Conservation (phyloP, 441 rosid species). For the Croton setiger region DNA sequence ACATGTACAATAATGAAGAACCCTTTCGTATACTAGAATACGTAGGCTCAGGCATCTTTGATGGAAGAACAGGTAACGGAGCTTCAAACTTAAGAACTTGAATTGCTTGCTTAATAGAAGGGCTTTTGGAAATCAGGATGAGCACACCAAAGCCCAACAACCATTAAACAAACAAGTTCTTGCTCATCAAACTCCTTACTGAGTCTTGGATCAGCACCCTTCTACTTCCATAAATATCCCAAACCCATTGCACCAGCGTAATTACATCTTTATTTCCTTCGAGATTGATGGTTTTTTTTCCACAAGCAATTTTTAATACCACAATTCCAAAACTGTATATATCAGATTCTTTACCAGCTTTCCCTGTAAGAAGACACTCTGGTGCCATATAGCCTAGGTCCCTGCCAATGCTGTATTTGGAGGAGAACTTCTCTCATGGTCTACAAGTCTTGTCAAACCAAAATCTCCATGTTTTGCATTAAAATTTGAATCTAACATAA, state of each 20-base stretch:
- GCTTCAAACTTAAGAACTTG: slow-evolving; percentile 5
- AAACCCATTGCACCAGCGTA: slow-evolving; percentile 36
- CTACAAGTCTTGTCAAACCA: slow-evolving; percentile 32
- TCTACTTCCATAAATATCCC: slow-evolving; percentile 38
- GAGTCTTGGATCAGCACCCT: slow-evolving; percentile 31
- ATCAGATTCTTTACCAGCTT: slow-evolving; percentile 40
- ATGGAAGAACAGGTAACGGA: not conserved
- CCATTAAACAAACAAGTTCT: not conserved
- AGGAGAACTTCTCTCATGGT: slow-evolving; percentile 23
- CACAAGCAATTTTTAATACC: slow-evolving; percentile 31
- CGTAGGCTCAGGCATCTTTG: not conserved
- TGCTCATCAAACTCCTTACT: not conserved
- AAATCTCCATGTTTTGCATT: slow-evolving; percentile 43
- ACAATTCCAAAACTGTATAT: slow-evolving; percentile 35
- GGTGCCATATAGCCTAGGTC: slow-evolving; percentile 29
- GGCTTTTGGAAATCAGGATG: slow-evolving; percentile 15
- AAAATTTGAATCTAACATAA: slow-evolving; percentile 27
- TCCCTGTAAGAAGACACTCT: slow-evolving; percentile 22
- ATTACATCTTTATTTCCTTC: not conserved
- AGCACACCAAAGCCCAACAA: slow-evolving; percentile 15
- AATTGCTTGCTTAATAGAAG: slow-evolving; percentile 5
- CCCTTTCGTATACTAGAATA: not conserved
- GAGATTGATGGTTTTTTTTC: slow-evolving; percentile 24
- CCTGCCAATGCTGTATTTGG: slow-evolving; percentile 28
- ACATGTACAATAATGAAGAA: not conserved